Evolutionary conservation across 768 basidiomycete species (phyloP).

Genomic region (Pisolithus orientalis): DNA sequence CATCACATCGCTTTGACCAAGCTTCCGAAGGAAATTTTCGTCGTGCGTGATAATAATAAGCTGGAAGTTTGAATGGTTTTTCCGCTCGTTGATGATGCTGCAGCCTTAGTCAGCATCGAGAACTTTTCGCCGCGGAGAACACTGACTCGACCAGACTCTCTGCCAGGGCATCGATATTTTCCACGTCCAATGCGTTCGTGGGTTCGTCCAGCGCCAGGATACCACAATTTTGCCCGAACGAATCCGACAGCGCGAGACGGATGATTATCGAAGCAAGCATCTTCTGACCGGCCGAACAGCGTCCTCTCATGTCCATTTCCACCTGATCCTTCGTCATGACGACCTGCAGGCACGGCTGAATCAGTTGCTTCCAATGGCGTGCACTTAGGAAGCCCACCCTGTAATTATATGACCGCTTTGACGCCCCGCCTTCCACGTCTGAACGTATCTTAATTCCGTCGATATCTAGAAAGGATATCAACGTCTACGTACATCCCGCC

Average conservation of each 20-base stretch:
- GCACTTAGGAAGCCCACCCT: conserved; percentile 49
- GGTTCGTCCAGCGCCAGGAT: conserved; percentile 97
- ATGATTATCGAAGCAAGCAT: conserved; percentile 98
- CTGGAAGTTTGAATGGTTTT: conserved; percentile 88
- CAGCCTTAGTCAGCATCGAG: background rate
- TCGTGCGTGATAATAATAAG: conserved; percentile 96
- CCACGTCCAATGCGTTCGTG: conserved; percentile 92
- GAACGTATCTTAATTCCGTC: conserved; percentile 95
- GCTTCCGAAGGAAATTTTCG: conserved; percentile 86
- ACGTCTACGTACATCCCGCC: conserved; percentile 3
- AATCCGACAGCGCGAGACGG: conserved; percentile 92
- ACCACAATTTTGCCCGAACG: conserved; percentile 96
- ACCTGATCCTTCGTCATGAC: conserved; percentile 99
- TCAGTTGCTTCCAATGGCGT: background rate
- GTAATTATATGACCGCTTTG: conserved; percentile 95
- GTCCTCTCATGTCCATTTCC: conserved; percentile 99
- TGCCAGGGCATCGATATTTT: conserved; percentile 94
- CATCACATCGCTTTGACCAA: conserved; percentile 89
- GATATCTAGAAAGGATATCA: conserved; percentile 60
- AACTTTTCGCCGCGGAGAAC: background rate
- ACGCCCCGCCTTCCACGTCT: conserved; percentile 85
- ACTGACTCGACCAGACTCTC: conserved; percentile 86
- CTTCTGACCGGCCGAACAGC: conserved; percentile 98
- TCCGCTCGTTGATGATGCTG: conserved; percentile 92
- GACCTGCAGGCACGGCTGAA: conserved; percentile 46